Evolutionary conservation across 805 yeast genomes (phyloP), one percentile per base, ranked within the genome.

Genomic region (Blastobotrys peoriensis): DNA sequence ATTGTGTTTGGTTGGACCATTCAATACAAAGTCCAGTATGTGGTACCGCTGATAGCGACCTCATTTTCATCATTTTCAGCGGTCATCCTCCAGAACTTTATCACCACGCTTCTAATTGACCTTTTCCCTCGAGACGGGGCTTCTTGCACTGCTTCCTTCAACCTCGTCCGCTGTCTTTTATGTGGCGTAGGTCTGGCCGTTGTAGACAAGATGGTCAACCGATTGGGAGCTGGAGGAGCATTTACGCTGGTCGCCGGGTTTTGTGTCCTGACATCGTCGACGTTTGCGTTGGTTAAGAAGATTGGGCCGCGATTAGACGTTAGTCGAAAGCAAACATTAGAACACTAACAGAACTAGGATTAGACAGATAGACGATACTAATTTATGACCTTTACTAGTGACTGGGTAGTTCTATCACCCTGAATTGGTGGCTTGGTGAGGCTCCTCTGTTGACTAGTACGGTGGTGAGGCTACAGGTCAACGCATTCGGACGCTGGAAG

Each of bases 1-100:
- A 46, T 80, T 1, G 62, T 78, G 27, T 83, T 74, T 60, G 95
- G 94, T 1, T 86, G 95, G 95, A 76, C 86, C 48, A 56, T 86
- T 10, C 66, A 75, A 23, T 62, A 63, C 27, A 60, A 66, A 23
- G 69, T 71, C 3, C 67, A 69, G 30, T 61, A 80, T 25, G 70
- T 80, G 0, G 74, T 77, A 0, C 76, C 84, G 4, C 62, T 86
- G 10, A 71, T 85, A 0, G 65, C 76, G 47, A 68, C 81, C 5
- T 79, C 77, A 36, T 59, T 81, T 40, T 68, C 79, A 1, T 77
- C 89, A 3, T 62, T 73, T 49, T 72, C 79, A 15, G 68, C 81
- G 3, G 73, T 81, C 60, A 84, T 28, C 3, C 28, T 38, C 16
- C 41, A 50, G 36, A 52, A 47, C 30, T 19, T 40, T 8, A 33